Evolutionary conservation across 2,329 filamentous ascomycete species (phyloP).

Genomic region (Trichoderma asperellum): DNA sequence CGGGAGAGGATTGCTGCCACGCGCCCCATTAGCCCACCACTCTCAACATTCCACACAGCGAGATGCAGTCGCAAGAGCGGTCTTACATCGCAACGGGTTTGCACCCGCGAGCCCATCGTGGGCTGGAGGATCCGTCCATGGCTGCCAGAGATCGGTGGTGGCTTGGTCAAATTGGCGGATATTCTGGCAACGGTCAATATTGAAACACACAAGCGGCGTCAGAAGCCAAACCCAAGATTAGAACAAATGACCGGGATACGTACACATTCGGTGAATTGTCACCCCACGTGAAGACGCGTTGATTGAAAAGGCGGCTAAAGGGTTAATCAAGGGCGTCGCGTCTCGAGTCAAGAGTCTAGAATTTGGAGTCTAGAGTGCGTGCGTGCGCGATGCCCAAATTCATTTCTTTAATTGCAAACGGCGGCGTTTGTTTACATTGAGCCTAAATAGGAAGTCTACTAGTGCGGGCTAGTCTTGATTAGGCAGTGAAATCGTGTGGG

Average conservation of each 20-base stretch:
- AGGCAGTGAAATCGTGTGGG: background rate
- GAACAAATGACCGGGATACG: background rate
- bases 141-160: slow-evolving; percentile 11
- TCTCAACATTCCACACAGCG: background rate
- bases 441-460: background rate
- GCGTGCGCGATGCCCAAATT: slow-evolving; percentile 10
- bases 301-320: background rate
- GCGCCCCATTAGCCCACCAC: slow-evolving; percentile 28
- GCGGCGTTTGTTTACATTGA: slow-evolving; percentile 27
- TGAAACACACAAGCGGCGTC: background rate
- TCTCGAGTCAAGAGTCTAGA: background rate
- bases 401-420: background rate
- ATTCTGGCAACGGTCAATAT: background rate
- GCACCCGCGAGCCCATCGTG: slow-evolving; percentile 30
- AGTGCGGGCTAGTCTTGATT: background rate
- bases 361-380: background rate
- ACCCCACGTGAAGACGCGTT: slow-evolving; percentile 25
- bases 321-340: slow-evolving; percentile 15
- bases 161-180: background rate
- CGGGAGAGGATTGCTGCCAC: slow-evolving; percentile 34
- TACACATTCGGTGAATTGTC: background rate
- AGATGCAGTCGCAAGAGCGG: background rate
- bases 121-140: slow-evolving; percentile 32
- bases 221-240: background rate
- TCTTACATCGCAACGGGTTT: slow-evolving; percentile 30